Evolutionary conservation across 1,139 yeast genomes (phyloP).

Genomic region (Sugiyamaella sp.): DNA sequence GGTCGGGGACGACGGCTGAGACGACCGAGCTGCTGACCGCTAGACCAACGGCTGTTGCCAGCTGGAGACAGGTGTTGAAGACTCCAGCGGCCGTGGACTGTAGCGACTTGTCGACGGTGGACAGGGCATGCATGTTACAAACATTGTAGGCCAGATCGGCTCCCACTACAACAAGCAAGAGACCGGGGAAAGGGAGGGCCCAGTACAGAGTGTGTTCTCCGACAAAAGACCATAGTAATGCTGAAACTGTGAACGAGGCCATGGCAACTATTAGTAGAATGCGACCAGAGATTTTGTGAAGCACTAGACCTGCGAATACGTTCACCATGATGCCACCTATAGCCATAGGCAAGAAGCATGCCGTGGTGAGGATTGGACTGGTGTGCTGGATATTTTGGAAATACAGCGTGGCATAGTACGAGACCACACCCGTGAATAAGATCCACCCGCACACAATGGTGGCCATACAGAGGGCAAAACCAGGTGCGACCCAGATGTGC

Average conservation of each 20-base stretch:
- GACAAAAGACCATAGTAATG: conserved; percentile 48
- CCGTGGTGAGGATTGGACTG: conserved; percentile 47
- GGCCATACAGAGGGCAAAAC: conserved; percentile 46
- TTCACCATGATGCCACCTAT: conserved; percentile 46
- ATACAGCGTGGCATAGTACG: conserved; percentile 46
- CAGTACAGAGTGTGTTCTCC: conserved; percentile 44
- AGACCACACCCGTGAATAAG: conserved; percentile 45
- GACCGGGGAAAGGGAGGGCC: conserved; percentile 50
- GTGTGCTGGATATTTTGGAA: conserved; percentile 46
- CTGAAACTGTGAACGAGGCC: conserved; percentile 41
- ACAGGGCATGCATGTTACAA: conserved; percentile 47
- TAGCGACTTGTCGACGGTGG: conserved; percentile 44
- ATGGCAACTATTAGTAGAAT: conserved; percentile 44
- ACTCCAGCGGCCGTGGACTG: conserved; percentile 53
- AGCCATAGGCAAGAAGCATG: conserved; percentile 47
- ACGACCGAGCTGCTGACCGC: conserved; percentile 47
- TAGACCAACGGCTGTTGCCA: conserved; percentile 47
- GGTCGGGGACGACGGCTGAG: conserved; percentile 40
- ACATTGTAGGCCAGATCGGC: conserved; percentile 52
- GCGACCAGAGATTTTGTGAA: conserved; percentile 48
- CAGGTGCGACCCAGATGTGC: conserved; percentile 44
- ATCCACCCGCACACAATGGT: conserved; percentile 46
- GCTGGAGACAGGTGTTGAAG: conserved; percentile 48
- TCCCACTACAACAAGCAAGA: conserved; percentile 47
- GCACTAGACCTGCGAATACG: conserved; percentile 48